Conservation (phyloP, 2,329 filamentous ascomycete species). For the Aspergillus ustus region DNA sequence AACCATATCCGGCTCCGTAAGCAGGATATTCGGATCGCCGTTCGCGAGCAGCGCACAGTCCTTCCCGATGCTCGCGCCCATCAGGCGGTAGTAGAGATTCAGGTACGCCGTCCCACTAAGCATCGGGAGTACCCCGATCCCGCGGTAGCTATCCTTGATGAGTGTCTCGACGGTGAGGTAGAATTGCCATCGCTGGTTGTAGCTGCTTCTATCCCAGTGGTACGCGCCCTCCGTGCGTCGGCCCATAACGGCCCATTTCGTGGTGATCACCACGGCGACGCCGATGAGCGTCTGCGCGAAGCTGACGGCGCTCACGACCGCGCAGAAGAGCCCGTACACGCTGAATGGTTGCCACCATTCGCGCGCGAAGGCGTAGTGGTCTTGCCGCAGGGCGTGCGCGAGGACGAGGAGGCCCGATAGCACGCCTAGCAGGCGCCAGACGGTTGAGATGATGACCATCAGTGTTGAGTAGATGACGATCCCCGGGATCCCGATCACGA, state of each 20-base stretch:
- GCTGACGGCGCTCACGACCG: background rate
- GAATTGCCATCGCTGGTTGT: slow-evolving; percentile 64
- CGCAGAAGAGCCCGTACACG: background rate
- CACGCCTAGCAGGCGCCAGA: slow-evolving; percentile 6
- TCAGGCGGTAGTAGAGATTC: slow-evolving; percentile 57
- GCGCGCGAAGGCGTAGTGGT: slow-evolving; percentile 5
- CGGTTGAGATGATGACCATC: background rate
- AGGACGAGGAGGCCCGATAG: background rate
- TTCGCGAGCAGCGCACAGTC: slow-evolving; percentile 62
- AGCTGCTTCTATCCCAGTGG: slow-evolving; percentile 62
- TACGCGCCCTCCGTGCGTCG: slow-evolving; percentile 58
- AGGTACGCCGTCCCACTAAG: slow-evolving; percentile 60
- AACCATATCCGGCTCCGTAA: slow-evolving; percentile 63
- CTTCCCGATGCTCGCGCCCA: slow-evolving; percentile 59
- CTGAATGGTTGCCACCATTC: slow-evolving; percentile 16
- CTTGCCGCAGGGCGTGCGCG: background rate
- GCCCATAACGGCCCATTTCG: slow-evolving; percentile 60
- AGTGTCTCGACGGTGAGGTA: slow-evolving; percentile 58
- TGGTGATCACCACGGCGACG: slow-evolving; percentile 48
- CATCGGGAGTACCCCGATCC: slow-evolving; percentile 57
- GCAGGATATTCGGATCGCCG: slow-evolving; percentile 57
- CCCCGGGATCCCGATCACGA: slow-evolving; percentile 4
- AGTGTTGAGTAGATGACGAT: slow-evolving; percentile 7
- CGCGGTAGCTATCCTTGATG: slow-evolving; percentile 55
- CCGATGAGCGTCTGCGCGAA: slow-evolving; percentile 40